Percentiles rank a stretch among this genome's conserved stretches.
Evolutionary conservation across 306 rosid species (phyloP).

Genomic region (Rosa persica): DNA sequence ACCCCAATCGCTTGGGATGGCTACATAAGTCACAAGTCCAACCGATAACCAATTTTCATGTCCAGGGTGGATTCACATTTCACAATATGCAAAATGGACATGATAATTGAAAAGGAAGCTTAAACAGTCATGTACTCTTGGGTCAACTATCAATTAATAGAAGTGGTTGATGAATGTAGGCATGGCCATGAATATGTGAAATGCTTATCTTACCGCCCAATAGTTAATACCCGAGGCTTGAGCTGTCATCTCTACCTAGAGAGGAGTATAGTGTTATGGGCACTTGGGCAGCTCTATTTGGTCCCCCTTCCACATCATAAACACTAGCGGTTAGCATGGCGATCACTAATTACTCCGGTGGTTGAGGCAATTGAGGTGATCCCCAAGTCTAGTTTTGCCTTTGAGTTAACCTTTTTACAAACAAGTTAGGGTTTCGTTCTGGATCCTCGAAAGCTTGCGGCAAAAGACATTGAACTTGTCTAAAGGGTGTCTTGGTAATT

Average conservation of each 20-base stretch:
- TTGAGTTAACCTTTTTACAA: neutral
- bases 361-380: neutral
- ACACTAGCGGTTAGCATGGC: neutral
- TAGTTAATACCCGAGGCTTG: neutral
- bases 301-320: neutral
- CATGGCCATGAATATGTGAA: neutral
- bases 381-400: neutral
- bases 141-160: neutral
- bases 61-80: neutral
- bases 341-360: neutral
- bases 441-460: too few species aligned
- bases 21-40: neutral
- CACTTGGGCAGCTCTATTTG: conserved; percentile 1
- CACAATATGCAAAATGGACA: neutral
- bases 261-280: neutral
- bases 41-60: neutral
- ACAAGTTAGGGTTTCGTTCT: too few species aligned
- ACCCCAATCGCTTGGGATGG: conserved; percentile 26
- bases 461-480: too few species aligned
- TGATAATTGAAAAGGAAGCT: neutral
- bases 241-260: neutral
- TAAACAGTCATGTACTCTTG: neutral
- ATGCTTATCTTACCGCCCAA: neutral
- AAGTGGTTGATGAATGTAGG: neutral
- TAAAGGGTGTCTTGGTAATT: too few species aligned